Percentiles rank a stretch among this genome's conserved stretches.
phyloP scores from a whole-genome alignment of 2,329 filamentous ascomycete species.

The Penicillium sclerotigenum region DNA sequence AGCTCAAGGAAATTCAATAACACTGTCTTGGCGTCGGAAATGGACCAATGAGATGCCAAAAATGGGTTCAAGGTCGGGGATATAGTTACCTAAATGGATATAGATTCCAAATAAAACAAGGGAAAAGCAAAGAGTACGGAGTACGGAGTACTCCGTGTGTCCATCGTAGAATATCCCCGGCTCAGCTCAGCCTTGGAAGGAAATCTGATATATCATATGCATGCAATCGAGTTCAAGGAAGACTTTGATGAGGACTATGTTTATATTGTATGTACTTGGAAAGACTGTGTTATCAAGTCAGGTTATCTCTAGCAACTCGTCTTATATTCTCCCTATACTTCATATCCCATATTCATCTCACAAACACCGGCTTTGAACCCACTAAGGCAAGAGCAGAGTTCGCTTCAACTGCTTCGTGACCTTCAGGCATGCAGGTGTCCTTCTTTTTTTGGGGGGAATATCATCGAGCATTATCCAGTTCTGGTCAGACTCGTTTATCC shows the following conservation, averaged over 20 bases:
- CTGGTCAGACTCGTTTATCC: conserved; percentile 26
- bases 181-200: background rate
- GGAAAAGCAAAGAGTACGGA: background rate
- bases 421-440: conserved; percentile 1
- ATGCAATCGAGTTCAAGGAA: background rate
- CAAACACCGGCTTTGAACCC: conserved; percentile 11
- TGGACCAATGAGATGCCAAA: background rate
- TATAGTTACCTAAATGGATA: background rate
- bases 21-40: background rate
- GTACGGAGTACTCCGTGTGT: background rate
- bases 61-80: background rate
- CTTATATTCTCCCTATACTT: conserved; percentile 13
- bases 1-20: background rate
- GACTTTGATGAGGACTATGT: conserved; percentile 8
- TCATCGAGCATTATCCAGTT: conserved; percentile 22
- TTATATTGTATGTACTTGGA: conserved; percentile 8
- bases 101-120: background rate
- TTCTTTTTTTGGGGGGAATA: conserved; percentile 15
- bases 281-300: conserved; percentile 1
- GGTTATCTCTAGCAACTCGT: conserved; percentile 11
- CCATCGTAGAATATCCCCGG: background rate
- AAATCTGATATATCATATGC: background rate
- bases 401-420: background rate
- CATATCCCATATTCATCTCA: conserved; percentile 10
- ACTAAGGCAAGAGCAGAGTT: background rate